A percentile compares a stretch with the other conserved stretches of the same genome.
These are phyloP conservation scores for Papiliotrema nemorosa DNA, from an alignment of 1,284 basidiomycete species.

Conservation along the genomic window DNA sequence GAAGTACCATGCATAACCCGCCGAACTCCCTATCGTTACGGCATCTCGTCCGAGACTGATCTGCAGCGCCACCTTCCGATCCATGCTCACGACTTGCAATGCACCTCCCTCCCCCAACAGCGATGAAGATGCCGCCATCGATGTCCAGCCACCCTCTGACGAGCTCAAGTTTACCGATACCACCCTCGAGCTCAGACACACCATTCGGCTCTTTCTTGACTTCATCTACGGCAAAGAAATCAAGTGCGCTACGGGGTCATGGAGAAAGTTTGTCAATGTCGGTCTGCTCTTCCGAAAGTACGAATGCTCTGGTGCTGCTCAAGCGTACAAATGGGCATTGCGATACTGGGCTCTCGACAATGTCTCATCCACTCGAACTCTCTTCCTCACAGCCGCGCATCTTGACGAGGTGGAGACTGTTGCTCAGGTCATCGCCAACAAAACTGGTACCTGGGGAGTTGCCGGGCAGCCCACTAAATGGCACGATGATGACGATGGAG, in stretches of 20 bases:
- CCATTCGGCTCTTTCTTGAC: neutral
- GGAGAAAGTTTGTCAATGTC: neutral
- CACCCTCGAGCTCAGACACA: neutral
- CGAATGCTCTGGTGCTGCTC: neutral
- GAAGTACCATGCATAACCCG: no score
- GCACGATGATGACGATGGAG: neutral
- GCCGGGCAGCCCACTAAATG: neutral
- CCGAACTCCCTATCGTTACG: no score
- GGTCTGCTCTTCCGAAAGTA: neutral
- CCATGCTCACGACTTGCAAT: neutral
- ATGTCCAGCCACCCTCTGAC: neutral
- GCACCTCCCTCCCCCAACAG: no score
- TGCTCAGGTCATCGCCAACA: neutral
- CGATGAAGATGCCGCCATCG: neutral
- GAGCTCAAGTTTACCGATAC: neutral
- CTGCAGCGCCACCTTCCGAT: neutral
- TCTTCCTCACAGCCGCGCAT: neutral
- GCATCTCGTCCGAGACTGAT: neutral
- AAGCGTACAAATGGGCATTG: neutral
- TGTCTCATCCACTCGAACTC: neutral
- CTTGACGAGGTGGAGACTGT: neutral
- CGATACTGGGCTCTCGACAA: neutral
- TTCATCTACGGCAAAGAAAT: neutral
- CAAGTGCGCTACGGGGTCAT: neutral
- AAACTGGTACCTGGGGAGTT: neutral